These are phyloP conservation scores for Melaleuca quinquenervia DNA, from an alignment of 345 rosid species.

Conservation along the genomic window DNA sequence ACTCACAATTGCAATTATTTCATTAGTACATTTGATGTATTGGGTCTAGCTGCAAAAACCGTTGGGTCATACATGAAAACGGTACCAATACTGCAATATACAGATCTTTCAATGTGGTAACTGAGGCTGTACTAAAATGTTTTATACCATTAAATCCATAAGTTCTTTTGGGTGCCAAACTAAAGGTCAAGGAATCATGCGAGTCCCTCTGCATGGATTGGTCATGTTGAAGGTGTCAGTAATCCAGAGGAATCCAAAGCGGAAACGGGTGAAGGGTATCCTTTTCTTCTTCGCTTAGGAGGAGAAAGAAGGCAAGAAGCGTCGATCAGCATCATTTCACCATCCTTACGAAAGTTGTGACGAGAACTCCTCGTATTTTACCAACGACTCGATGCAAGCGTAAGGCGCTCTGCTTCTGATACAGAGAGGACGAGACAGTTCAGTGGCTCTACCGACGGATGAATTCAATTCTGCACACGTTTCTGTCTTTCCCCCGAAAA, in stretches of 20 bases:
- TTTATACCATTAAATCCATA: neutral
- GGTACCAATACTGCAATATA: neutral
- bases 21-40: neutral
- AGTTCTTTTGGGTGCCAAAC: neutral
- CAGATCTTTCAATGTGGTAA: neutral
- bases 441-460: neutral
- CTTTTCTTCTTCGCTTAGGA: neutral
- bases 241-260: neutral
- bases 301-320: too few species aligned
- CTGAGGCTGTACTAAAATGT: neutral
- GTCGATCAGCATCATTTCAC: neutral
- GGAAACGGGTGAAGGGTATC: neutral
- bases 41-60: neutral
- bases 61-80: neutral
- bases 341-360: neutral
- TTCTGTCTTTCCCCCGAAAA: neutral
- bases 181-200: neutral
- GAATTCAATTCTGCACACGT: neutral
- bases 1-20: neutral
- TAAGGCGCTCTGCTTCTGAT: neutral
- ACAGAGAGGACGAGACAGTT: too few species aligned
- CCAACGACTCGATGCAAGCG: neutral
- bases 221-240: neutral
- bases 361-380: neutral
- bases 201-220: neutral